Evolutionary conservation across 1,284 basidiomycete genomes (phyloP), one percentile per base, ranked within the genome.

Genomic region (Apiotrichum akiyoshidainum): DNA sequence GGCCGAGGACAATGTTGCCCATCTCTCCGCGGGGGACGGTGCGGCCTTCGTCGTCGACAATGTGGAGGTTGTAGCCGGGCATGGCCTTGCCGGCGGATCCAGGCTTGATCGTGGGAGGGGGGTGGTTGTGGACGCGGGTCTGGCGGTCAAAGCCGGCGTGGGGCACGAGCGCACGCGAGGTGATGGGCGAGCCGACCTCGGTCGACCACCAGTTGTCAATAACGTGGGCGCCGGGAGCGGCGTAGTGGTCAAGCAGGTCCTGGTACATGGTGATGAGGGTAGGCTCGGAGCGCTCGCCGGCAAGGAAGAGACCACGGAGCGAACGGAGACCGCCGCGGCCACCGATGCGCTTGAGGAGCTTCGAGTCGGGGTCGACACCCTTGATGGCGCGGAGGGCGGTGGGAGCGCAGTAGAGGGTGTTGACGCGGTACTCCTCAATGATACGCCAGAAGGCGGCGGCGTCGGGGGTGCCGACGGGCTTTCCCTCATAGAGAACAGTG

Each of bases 201-300:
- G 93, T 97, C 83, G 95, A 92, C 86, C 89, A 92, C 80, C 87
- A 92, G 14, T 90, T 91, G 78, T 96, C 93, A 57, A 96, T 92
- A 67, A 96, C 88, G n/a, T 54, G 62, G 2, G 62, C 53, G 31
- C 55, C 62, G 1, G 53, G 54, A 5, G 62, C 58, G 35, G 22
- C 58, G 53, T 57, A 63, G 41, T 52, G 41, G 62, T 63, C 52
- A 16, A 63, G 62, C 26, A 58, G 55, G 56, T 63, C 58, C 58
- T 63, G 62, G 58, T 63, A 63, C 54, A 47, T 42, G 44, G 46
- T 48, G 51, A 63, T 63, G 51, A 63, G 51, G 22, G 62, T 51
- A 12, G 62, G 62, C 62, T 63, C 62, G 21, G 62, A 63, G 21
- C 62, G 62, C 56, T 63, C 62, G 37, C 62, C 62, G 13, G 62